Percentiles rank a stretch among this genome's conserved stretches.
Evolutionary conservation across 2,329 filamentous ascomycete genomes (phyloP).

Genomic region (Aspergillus tubingensis): DNA sequence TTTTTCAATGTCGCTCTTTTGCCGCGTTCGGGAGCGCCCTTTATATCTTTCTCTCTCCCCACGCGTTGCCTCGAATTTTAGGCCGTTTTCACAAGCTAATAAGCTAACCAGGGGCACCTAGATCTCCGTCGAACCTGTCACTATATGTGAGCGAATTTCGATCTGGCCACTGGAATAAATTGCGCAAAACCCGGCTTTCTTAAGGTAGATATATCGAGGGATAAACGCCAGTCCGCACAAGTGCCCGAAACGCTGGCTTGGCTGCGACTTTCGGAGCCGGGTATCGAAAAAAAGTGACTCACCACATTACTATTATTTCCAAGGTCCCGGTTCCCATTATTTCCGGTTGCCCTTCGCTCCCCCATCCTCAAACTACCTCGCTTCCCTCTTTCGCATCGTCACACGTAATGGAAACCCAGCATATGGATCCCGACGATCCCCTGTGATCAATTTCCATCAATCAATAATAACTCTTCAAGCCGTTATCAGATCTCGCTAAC

Average conservation of each 20-base stretch:
- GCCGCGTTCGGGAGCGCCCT: too few relatives aligned
- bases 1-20: too few relatives aligned
- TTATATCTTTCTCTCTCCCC: not conserved
- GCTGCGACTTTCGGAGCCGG: slow-evolving; percentile 27
- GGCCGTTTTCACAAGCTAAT: not conserved
- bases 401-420: slow-evolving; percentile 18
- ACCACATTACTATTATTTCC: slow-evolving; percentile 3
- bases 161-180: slow-evolving; percentile 7
- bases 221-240: not conserved
- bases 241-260: slow-evolving; percentile 8
- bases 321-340: not conserved
- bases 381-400: slow-evolving; percentile 2
- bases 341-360: not conserved
- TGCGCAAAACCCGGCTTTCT: slow-evolving; percentile 1
- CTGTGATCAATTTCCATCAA: slow-evolving; percentile 11
- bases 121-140: not conserved
- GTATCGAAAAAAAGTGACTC: slow-evolving; percentile 5
- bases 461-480: slow-evolving; percentile 4
- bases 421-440: not conserved
- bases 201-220: not conserved
- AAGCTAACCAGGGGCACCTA: not conserved
- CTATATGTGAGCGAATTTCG: slow-evolving; percentile 1
- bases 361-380: not conserved
- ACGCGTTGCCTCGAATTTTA: not conserved
- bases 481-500: slow-evolving; percentile 13